Evolutionary conservation across 73 alveolate genomes (phyloP).

Genomic region (Tetrahymena elliotti): DNA sequence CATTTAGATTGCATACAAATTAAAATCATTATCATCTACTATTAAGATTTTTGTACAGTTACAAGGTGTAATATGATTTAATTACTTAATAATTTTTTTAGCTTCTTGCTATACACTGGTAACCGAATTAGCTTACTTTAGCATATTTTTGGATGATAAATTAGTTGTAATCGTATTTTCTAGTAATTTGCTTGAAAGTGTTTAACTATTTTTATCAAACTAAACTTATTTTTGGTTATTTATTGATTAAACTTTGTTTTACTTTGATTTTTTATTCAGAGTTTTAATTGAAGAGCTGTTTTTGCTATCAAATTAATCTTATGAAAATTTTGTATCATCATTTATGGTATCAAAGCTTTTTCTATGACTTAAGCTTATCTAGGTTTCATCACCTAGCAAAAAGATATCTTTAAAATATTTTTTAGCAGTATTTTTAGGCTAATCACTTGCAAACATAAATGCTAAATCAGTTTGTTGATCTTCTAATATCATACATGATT

Average conservation of each 20-base stretch:
- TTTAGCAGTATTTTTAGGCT: background rate
- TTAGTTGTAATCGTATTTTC: background rate
- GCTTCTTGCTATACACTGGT: background rate
- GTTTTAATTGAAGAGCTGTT: background rate
- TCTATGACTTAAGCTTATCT: background rate
- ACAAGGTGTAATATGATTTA: background rate
- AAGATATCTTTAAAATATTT: background rate
- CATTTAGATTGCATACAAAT: background rate
- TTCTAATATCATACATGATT: background rate
- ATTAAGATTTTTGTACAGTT: background rate
- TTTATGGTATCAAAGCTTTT: background rate
- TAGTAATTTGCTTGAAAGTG: background rate
- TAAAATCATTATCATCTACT: background rate
- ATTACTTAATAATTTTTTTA: background rate
- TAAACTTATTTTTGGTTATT: background rate
- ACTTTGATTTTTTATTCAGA: background rate
- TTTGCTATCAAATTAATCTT: background rate
- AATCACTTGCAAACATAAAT: background rate
- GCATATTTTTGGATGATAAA: no score
- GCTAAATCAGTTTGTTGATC: background rate
- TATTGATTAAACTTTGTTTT: background rate
- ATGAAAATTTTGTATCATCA: background rate
- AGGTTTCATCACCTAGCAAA: background rate
- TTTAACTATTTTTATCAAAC: background rate
- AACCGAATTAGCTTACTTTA: background rate